A percentile compares a stretch with the other conserved stretches of the same genome.
Conservation (phyloP, 441 rosid species). For the Codiaeum variegatum region DNA sequence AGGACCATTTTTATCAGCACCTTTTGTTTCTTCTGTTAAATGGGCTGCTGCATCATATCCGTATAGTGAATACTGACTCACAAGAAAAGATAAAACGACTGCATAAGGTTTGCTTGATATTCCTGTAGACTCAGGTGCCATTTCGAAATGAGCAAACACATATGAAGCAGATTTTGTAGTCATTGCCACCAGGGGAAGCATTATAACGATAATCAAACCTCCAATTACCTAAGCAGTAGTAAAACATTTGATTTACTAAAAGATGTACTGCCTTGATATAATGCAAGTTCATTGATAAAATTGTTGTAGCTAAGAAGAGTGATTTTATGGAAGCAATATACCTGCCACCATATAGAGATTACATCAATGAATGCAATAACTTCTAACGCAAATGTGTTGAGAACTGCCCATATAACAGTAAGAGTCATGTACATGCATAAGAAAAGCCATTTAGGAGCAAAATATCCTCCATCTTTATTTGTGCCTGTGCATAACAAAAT, state of each 20-base stretch:
- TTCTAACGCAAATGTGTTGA: slow-evolving; percentile 51
- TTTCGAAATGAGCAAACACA: slow-evolving; percentile 47
- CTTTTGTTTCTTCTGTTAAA: slow-evolving; percentile 63
- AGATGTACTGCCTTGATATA: not conserved
- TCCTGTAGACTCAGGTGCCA: slow-evolving; percentile 41
- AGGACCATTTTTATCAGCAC: slow-evolving; percentile 54
- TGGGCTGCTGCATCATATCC: slow-evolving; percentile 70
- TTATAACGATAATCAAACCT: slow-evolving; percentile 45
- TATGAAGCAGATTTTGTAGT: slow-evolving; percentile 46
- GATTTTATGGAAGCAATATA: not conserved
- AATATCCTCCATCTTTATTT: slow-evolving; percentile 53
- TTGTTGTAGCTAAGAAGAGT: not conserved
- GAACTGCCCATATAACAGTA: slow-evolving; percentile 50
- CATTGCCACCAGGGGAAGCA: slow-evolving; percentile 50
- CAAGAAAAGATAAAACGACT: slow-evolving; percentile 45
- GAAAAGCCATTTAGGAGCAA: slow-evolving; percentile 48
- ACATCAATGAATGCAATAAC: slow-evolving; percentile 53
- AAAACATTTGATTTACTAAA: not conserved
- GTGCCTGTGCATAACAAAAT: slow-evolving; percentile 50
- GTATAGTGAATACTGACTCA: slow-evolving; percentile 54
- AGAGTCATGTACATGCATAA: slow-evolving; percentile 50
- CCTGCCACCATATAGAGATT: slow-evolving; percentile 73
- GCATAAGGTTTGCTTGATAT: slow-evolving; percentile 54
- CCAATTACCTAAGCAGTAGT: slow-evolving; percentile 60
- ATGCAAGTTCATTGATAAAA: not conserved